Evolutionary conservation across 805 yeast species (phyloP).

Genomic region (Jamesozyma piceae): DNA sequence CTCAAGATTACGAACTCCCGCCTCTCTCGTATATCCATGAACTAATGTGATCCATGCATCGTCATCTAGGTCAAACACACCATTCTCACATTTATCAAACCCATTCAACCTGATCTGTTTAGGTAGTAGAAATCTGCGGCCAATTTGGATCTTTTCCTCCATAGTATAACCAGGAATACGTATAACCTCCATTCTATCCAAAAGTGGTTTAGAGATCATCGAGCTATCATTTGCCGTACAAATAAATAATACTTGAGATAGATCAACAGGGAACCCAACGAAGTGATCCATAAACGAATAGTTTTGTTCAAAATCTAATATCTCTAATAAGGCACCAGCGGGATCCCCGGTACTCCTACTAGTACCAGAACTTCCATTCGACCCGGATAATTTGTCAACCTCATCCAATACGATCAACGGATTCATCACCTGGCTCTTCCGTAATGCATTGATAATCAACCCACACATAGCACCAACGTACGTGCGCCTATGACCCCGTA

Average conservation of each 20-base stretch:
- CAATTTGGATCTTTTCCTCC: conserved; percentile 86
- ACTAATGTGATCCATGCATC: conserved; percentile 65
- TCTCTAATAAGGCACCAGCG: conserved; percentile 85
- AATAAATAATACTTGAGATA: conserved; percentile 86
- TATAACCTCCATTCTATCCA: conserved; percentile 97
- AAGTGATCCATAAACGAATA: conserved; percentile 83
- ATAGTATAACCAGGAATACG: conserved; percentile 90
- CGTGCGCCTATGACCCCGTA: conserved; percentile 96
- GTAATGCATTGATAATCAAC: conserved; percentile 80
- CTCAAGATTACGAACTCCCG: conserved; percentile 89
- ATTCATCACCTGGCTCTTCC: conserved; percentile 80
- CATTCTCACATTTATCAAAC: conserved; percentile 58
- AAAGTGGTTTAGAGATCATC: conserved; percentile 83
- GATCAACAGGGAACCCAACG: conserved; percentile 86
- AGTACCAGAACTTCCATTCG: conserved; percentile 22
- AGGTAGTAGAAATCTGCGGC: conserved; percentile 77
- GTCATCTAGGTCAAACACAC: conserved; percentile 41
- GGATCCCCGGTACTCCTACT: conserved; percentile 75
- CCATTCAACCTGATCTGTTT: conserved; percentile 77
- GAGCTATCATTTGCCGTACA: conserved; percentile 91
- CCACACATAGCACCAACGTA: conserved; percentile 97
- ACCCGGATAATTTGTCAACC: conserved; percentile 72
- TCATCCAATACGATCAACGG: conserved; percentile 95
- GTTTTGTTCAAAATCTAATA: conserved; percentile 94
- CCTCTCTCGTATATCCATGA: conserved; percentile 82